phyloP scores from a whole-genome alignment of 2,329 filamentous ascomycete species.

The Colletotrichum musicola region DNA sequence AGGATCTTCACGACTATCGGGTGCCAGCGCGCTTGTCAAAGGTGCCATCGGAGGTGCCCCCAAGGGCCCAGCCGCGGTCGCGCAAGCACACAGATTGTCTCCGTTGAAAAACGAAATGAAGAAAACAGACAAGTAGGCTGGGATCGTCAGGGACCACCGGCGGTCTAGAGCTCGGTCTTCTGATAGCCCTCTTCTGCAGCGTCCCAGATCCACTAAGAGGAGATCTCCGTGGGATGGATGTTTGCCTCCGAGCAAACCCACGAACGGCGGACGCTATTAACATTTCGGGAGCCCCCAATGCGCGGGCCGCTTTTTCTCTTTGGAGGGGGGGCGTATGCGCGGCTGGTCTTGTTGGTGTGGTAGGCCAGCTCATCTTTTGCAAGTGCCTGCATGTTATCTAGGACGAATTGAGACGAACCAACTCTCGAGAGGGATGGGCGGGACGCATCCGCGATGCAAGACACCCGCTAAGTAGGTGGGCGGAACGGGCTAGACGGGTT shows the following conservation, averaged over 20 bases:
- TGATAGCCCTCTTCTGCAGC: neutral
- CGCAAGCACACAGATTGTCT: neutral
- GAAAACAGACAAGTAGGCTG: neutral
- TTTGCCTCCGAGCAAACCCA: neutral
- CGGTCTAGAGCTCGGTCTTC: neutral
- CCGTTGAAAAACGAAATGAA: no score
- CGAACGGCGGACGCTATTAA: neutral
- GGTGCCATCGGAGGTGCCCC: neutral
- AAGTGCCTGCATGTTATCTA: slow-evolving; percentile 8
- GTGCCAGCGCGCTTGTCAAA: slow-evolving; percentile 10
- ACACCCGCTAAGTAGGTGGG: neutral
- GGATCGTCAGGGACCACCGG: slow-evolving; percentile 19
- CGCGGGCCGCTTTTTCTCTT: slow-evolving; percentile 3
- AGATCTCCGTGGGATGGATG: slow-evolving; percentile 1
- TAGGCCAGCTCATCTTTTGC: slow-evolving; percentile 6
- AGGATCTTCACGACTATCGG: slow-evolving; percentile 12
- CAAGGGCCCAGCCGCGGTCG: slow-evolving; percentile 7
- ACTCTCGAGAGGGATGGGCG: neutral
- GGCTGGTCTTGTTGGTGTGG: neutral
- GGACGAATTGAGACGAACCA: slow-evolving; percentile 2
- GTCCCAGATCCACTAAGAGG: neutral
- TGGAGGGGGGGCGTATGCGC: neutral
- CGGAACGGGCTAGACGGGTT: slow-evolving; percentile 5
- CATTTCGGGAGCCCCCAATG: neutral
- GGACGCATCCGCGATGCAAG: neutral